Base-by-base conservation (phyloP, 257 asterid genomes). In the Plantago ovata region DNA sequence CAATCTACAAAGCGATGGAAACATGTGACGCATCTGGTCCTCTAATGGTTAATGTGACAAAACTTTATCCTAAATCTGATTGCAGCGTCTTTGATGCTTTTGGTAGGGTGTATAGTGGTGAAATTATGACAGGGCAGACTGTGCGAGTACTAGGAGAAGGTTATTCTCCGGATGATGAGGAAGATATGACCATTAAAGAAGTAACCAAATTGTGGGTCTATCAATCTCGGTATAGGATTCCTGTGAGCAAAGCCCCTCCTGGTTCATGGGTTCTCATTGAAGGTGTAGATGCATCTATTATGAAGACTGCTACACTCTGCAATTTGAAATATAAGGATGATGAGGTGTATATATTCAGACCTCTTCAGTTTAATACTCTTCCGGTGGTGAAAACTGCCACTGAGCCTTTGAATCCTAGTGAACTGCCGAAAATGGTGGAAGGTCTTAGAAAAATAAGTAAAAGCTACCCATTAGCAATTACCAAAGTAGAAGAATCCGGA, bases 261-360 rank as follows among this genome's bases (percentile, higher is more conserved):
- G 98, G 98, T 72, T 79, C 98, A 52, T 93, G 98, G 98, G 98
- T 93, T 71, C 86, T 93, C 61, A 89, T 93, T 61, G 98, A 93
- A 81, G 98, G 98, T 57, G 98, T 93, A 38, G 98, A 93, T 79
- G 98, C 98, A 48, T 93, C 98, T 50, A 93, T 93, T 58, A 93
- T 82, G 98, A 93, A 93, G 83, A 93, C 98, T 24, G 98, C 98
- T 36, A 89, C 97, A 3, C 81, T 93, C 28, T 93, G 98, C 81
- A 89, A 81, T 69, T 43, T 63, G 72, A 92, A 93, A 15, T 79
- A 71, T 65, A 50, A 22, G 23, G 84, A 84, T 60, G 98, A 92
- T 48, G 98, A 93, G 67, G 97, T 78, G 9, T 74, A 82, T 72
- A 89, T 93, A 56, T 93, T 88, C 67, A 82, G 97, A 62, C 89